Percentiles rank a stretch among this genome's conserved stretches.
phyloP scores from a whole-genome alignment of 75 land plant genomes.

The Larix kaempferi region DNA sequence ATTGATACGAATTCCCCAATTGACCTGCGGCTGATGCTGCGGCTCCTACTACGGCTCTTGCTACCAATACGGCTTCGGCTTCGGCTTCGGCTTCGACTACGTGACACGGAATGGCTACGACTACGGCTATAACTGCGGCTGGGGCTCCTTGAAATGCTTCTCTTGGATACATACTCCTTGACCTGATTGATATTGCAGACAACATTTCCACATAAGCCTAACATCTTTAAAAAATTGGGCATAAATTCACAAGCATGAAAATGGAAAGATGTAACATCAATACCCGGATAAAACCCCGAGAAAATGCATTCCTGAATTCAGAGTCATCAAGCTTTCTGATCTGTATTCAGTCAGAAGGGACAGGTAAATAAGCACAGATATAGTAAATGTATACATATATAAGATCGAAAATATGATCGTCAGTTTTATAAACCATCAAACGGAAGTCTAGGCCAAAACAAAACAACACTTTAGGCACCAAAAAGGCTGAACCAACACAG shows the following conservation, averaged over 20 bases:
- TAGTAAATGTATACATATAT: background rate
- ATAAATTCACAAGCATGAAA: background rate
- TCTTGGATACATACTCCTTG: slow-evolving; percentile 39
- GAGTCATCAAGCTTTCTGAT: slow-evolving; percentile 81
- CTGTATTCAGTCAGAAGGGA: slow-evolving; percentile 18
- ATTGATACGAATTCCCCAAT: no score
- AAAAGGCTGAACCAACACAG: background rate
- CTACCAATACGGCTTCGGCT: slow-evolving; percentile 19
- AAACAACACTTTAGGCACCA: background rate
- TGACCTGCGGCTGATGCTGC: slow-evolving; percentile 27
- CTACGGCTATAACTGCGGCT: slow-evolving; percentile 53
- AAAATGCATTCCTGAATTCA: slow-evolving; percentile 75
- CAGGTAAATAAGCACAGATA: background rate
- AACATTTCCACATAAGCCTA: background rate
- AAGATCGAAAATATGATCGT: no score
- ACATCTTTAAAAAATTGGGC: background rate
- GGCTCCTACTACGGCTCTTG: slow-evolving; percentile 19
- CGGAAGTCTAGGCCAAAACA: no score
- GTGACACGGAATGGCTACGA: slow-evolving; percentile 31
- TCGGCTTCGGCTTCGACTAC: slow-evolving; percentile 32
- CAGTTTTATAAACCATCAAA: no score
- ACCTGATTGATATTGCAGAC: slow-evolving; percentile 27
- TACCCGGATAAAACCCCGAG: slow-evolving; percentile 60
- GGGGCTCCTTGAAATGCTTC: slow-evolving; percentile 50
- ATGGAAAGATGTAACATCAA: background rate